These are phyloP conservation scores for Fusarium aywerte DNA, from an alignment of 2,329 filamentous ascomycete genomes.

Conservation along the genomic window DNA sequence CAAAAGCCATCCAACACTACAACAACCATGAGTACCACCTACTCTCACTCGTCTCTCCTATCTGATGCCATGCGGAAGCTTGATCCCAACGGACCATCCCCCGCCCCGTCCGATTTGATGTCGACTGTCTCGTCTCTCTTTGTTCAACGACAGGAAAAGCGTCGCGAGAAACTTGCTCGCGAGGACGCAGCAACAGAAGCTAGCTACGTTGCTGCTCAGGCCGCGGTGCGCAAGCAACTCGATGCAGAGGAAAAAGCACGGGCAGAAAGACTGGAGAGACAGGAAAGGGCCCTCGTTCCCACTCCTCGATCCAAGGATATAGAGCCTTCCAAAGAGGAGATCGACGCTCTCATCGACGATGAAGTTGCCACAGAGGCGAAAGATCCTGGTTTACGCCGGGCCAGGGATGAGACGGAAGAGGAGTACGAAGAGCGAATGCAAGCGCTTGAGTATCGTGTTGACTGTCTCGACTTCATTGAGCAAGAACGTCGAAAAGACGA, in stretches of 20 bases:
- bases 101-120: conserved; percentile 22
- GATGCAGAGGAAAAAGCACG: not conserved
- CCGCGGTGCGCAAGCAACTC: not conserved
- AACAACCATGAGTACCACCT: not conserved
- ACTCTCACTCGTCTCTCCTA: not conserved
- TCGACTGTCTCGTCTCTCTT: conserved; percentile 26
- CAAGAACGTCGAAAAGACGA: conserved; percentile 5
- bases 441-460: conserved; percentile 26
- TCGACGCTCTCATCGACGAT: conserved; percentile 22
- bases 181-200: conserved; percentile 3
- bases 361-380: conserved; percentile 12
- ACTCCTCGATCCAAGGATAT: not conserved
- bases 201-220: not conserved
- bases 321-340: conserved; percentile 9
- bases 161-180: not conserved
- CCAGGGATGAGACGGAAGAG: conserved; percentile 5
- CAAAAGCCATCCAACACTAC: not conserved
- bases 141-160: not conserved
- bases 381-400: conserved; percentile 3
- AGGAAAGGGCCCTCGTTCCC: not conserved
- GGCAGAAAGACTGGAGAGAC: not conserved
- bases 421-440: conserved; percentile 22
- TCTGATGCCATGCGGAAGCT: conserved; percentile 2
- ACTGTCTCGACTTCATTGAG: conserved; percentile 9
- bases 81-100: conserved; percentile 1